These are phyloP conservation scores for Sugiyamaella qingdaonensis DNA, from an alignment of 805 yeast genomes.

Conservation along the genomic window DNA sequence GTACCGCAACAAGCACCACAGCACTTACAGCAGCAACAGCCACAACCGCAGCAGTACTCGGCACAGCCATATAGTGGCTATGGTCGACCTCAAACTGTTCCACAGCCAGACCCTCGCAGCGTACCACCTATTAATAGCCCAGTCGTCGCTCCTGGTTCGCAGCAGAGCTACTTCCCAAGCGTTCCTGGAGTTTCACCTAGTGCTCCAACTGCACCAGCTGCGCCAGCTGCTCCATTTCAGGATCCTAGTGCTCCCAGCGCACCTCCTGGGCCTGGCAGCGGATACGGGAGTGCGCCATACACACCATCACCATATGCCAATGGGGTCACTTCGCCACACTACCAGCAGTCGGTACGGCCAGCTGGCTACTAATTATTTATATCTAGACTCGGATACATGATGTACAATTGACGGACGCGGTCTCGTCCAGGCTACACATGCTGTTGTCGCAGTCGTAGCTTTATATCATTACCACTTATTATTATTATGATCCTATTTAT, in stretches of 20 bases:
- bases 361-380: slow-evolving; percentile 1
- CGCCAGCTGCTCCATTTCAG: neutral
- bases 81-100: neutral
- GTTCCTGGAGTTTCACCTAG: neutral
- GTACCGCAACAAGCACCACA: neutral
- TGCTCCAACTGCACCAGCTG: slow-evolving; percentile 1
- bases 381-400: too few species aligned
- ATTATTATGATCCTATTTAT: too few species aligned
- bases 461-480: too few species aligned
- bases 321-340: slow-evolving; percentile 1
- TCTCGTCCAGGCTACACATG: too few species aligned
- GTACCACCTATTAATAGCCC: neutral
- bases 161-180: too few species aligned
- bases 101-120: neutral
- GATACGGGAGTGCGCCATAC: too few species aligned
- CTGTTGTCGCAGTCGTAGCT: neutral
- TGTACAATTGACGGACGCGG: too few species aligned
- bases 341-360: neutral
- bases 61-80: neutral
- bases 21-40: too few species aligned
- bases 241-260: slow-evolving; percentile 10
- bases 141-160: too few species aligned
- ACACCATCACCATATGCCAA: slow-evolving; percentile 5
- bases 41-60: neutral
- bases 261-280: neutral